Evolutionary conservation across 2,329 filamentous ascomycete species (phyloP), one percentile per base, ranked within the genome.

Genomic region (Lecanosticta acicola): DNA sequence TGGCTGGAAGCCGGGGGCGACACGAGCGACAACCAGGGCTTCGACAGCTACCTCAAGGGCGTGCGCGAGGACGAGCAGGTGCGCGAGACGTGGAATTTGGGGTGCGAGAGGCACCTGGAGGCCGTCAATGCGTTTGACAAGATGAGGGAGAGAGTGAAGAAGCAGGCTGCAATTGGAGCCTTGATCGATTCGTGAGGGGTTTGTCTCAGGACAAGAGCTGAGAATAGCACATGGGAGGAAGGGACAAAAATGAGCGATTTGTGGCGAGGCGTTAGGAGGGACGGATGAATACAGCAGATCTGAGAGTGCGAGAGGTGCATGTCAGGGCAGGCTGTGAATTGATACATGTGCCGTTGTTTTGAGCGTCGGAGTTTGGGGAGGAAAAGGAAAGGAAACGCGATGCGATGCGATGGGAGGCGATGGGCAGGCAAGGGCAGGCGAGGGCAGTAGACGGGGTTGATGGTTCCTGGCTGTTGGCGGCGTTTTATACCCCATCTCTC

Each of bases 1-100:
- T 81, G 78, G 71, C 70, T 81, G 29, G 71, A 70, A 29, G 71
- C 74, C 2, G 77, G 78, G 3, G 53, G 55, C 19, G 55, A 51
- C 20, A 46, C 44, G 2, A 45, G 41, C 14, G 41, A 41, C 7
- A 43, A 71, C 48, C 59, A 67, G 16, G 79, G 77, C 0, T 71
- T 82, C 18, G 61, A 70, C 13, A 74, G 77, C 45, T 88, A 88
- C 60, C 63, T 79, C 47, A 68, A 68, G 32, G 79, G 77, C 61
- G 66, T 84, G 45, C 75, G 77, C 53, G 78, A 86, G 63, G 85
- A 89, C 59, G 75, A 80, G 52, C 69, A 71, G 39, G 77, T 86
- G 3, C 71, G 81, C 45, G 71, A 72, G 57, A 73, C 76, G 45
- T 87, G 84, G 82, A 67, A 67, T 21, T 63, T 74, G 7, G 78